Conservation (phyloP, 495 filamentous ascomycete genomes). For the Aspergillus baeticus region DNA sequence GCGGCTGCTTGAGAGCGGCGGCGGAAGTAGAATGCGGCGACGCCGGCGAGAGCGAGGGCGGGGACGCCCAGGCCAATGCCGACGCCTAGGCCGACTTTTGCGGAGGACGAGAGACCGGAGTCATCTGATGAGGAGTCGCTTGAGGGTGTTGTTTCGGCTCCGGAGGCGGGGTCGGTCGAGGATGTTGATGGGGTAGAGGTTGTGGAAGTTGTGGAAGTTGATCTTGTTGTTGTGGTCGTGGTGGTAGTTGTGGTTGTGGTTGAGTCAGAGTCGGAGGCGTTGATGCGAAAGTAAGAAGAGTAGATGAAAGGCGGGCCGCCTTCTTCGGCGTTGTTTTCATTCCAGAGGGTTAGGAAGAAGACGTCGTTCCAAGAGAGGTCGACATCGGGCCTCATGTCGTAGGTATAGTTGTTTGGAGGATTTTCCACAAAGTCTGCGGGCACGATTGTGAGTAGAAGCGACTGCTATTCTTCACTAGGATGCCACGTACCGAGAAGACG, state of each 20-base stretch:
- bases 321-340: constrained; percentile 7
- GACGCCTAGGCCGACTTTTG: constrained; percentile 15
- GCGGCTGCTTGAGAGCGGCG: background rate
- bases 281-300: constrained; percentile 14
- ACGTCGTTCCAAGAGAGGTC: constrained; percentile 17
- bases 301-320: constrained; percentile 10
- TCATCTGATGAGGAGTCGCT: background rate
- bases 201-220: background rate
- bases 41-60: constrained; percentile 6
- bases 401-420: constrained; percentile 2
- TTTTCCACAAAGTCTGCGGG: constrained; percentile 10
- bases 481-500: constrained; percentile 4
- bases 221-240: background rate
- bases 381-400: constrained; percentile 13
- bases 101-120: constrained; percentile 4
- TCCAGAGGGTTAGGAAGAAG: constrained; percentile 18
- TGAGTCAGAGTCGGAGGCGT: background rate
- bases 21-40: constrained; percentile 7
- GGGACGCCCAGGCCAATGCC: constrained; percentile 14
- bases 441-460: no score
- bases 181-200: background rate
- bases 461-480: background rate
- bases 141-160: background rate
- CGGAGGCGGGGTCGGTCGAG: background rate
- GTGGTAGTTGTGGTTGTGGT: constrained; percentile 4